phyloP scores from a whole-genome alignment of 2,329 filamentous ascomycete genomes.

The Tolypocladium pustulatum region DNA sequence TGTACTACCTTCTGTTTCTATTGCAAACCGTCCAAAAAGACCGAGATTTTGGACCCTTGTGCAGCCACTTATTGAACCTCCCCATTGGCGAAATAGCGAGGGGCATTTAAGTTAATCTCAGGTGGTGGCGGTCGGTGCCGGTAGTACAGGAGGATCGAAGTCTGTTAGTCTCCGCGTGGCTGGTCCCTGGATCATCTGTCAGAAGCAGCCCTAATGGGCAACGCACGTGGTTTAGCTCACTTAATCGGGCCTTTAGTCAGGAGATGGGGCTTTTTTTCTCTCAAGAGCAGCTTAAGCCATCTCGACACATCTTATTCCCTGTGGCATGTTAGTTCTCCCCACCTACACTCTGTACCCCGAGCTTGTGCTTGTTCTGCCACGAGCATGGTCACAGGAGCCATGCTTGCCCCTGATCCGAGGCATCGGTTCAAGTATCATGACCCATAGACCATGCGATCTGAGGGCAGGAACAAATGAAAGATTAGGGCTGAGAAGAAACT shows the following conservation, averaged over 20 bases:
- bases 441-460: neutral
- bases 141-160: neutral
- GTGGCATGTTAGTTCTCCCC: neutral
- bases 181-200: neutral
- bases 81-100: neutral
- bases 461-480: neutral
- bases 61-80: neutral
- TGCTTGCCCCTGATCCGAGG: neutral
- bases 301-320: neutral
- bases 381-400: neutral
- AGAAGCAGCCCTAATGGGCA: neutral
- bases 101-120: neutral
- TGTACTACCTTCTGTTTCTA: neutral
- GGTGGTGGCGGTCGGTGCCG: neutral
- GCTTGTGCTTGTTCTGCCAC: neutral
- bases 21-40: neutral
- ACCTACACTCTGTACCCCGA: neutral
- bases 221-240: conserved; percentile 1
- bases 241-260: conserved; percentile 8
- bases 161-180: neutral
- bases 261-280: conserved; percentile 4
- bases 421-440: conserved; percentile 5
- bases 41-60: neutral
- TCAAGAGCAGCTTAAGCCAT: neutral
- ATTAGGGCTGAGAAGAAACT: neutral